phyloP scores from a whole-genome alignment of 2,329 filamentous ascomycete genomes.

The Monilinia aucupariae region DNA sequence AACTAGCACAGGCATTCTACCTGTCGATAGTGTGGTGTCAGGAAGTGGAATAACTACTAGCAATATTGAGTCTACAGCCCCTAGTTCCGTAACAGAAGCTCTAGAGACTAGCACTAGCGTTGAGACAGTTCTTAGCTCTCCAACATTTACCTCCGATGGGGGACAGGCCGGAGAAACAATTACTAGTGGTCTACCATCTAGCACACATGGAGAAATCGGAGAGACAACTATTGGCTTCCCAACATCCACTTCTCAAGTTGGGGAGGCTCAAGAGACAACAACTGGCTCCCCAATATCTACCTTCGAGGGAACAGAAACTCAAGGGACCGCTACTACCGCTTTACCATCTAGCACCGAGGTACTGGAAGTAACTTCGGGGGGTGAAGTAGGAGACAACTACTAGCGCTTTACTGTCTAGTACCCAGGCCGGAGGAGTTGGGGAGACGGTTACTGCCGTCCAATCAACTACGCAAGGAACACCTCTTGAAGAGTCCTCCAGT shows the following conservation, averaged over 20 bases:
- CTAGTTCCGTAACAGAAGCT: neutral
- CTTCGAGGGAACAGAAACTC: neutral
- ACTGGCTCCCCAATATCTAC: neutral
- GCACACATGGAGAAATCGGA: neutral
- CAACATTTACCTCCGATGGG: neutral
- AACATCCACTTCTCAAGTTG: too few relatives aligned
- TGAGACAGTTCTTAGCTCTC: neutral
- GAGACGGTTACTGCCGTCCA: neutral
- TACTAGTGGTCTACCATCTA: neutral
- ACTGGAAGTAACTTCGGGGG: too few relatives aligned
- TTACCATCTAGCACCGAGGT: too few relatives aligned
- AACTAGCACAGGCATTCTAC: neutral
- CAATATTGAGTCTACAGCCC: neutral
- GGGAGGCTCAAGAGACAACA: too few relatives aligned
- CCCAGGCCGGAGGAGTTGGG: neutral
- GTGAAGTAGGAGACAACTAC: neutral
- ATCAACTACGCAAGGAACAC: neutral
- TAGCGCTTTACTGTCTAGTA: too few relatives aligned
- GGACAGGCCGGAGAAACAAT: neutral
- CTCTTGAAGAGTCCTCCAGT: neutral
- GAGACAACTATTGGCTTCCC: neutral
- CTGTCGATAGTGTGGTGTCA: neutral
- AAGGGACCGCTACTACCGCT: neutral
- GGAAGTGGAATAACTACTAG: neutral
- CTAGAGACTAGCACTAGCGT: neutral